These are phyloP conservation scores for Benincasa hispida DNA, from an alignment of 306 rosid species.

Conservation along the genomic window DNA sequence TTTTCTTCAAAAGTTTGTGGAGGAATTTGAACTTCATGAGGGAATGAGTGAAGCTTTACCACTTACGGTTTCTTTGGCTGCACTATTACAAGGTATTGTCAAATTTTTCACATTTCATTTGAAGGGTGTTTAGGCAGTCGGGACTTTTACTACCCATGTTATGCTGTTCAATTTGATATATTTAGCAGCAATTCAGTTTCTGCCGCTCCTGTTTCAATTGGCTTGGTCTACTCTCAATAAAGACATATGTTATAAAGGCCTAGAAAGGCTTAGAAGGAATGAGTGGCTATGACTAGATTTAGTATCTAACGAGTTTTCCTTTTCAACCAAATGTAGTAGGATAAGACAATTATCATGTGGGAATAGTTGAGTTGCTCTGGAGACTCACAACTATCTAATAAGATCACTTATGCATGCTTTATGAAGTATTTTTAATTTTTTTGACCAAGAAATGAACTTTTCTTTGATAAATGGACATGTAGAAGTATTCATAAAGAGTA, in stretches of 20 bases:
- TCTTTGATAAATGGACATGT: not conserved
- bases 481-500: not conserved
- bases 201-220: not conserved
- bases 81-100: constrained; percentile 52
- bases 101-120: not conserved
- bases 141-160: not conserved
- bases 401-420: not conserved
- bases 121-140: not conserved
- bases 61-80: constrained; percentile 49
- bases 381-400: not conserved
- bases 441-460: not conserved
- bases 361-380: not conserved
- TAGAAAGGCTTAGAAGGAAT: not conserved
- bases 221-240: not conserved
- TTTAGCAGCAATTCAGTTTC: not conserved
- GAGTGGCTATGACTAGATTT: not conserved
- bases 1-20: constrained; percentile 35
- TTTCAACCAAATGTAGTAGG: not conserved
- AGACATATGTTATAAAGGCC: not conserved
- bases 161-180: not conserved
- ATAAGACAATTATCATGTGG: too few relatives aligned
- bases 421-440: not conserved
- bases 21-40: constrained; percentile 33
- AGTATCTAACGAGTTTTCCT: not conserved
- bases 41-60: constrained; percentile 39